Evolutionary conservation across 345 rosid species (phyloP), one percentile per base, ranked within the genome.

Genomic region (Populus euphratica): DNA sequence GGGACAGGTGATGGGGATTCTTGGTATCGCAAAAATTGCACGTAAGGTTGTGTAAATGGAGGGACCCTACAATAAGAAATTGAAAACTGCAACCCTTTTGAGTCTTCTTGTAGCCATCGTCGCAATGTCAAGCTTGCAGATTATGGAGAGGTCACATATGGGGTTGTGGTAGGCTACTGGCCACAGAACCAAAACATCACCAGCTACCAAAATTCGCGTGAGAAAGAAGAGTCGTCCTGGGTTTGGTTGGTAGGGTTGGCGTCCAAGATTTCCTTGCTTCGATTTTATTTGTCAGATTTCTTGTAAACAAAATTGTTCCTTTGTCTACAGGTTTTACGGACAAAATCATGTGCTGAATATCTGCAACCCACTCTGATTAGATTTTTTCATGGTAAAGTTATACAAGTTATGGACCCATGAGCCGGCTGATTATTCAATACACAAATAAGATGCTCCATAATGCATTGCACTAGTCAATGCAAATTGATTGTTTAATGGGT

Each of bases 151-250:
- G 82, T 38, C 74, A 66, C 74, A 2, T 11, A 73, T 31, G 82
- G 77, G 17, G 72, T 70, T 52, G 83, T 59, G 85, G 78, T 88
- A 83, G 90, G 89, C 88, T 70, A 84, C 91, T 87, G 79, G 87
- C 83, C 70, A 39, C 33, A 71, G 49, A 63, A 85, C 90, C 92
- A 85, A 85, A 84, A 85, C 83, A 25, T 85, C 78, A 90, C 90
- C 90, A 71, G 89, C 86, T 79, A 79, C 29, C 61, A 69, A 78
- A 20, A 72, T 18, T 76, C 76, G 80, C 76, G 78, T 77, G 76
- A 70, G 76, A 78, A 56, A 74, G 44, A 61, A 47, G 74, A 41
- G 59, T 38, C 68, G 17, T 52, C 41, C 0, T 13, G 7, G 25
- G 44, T 27, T 81, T 56, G 87, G 83, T 83, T 69, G 86, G 81